phyloP scores from a whole-genome alignment of 352 stramenopile genomes.

The Phytophthora sansomeana region DNA sequence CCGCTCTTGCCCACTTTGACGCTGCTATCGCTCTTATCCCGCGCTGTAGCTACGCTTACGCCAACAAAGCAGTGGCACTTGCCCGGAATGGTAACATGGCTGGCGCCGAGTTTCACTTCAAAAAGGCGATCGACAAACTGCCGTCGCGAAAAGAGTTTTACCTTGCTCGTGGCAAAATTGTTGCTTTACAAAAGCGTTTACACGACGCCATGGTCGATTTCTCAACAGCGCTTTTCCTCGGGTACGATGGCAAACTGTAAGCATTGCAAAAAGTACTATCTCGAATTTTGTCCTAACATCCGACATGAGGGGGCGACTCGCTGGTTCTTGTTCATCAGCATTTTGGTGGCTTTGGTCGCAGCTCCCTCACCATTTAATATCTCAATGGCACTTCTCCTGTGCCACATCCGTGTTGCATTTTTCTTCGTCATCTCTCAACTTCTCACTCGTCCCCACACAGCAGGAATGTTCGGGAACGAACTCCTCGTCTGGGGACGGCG shows the following conservation, averaged over 20 bases:
- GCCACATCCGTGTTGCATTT: neutral
- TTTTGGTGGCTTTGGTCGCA: neutral
- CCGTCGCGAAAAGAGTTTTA: constrained; percentile 80
- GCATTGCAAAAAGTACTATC: neutral
- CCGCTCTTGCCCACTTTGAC: constrained; percentile 60
- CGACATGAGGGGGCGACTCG: neutral
- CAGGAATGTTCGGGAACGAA: constrained; percentile 24
- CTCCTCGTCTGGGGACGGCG: constrained; percentile 21
- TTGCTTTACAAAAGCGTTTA: constrained; percentile 75
- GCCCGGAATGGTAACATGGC: constrained; percentile 45
- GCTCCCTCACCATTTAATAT: neutral
- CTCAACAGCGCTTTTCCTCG: constrained; percentile 72
- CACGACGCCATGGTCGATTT: constrained; percentile 87
- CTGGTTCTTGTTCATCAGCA: neutral
- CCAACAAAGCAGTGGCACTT: constrained; percentile 72
- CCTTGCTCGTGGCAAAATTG: constrained; percentile 67
- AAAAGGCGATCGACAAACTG: constrained; percentile 72
- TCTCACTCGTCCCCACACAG: constrained; percentile 1
- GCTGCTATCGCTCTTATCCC: constrained; percentile 56
- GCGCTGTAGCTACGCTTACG: constrained; percentile 69
- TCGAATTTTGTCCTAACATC: constrained; percentile 14
- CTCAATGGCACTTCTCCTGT: neutral
- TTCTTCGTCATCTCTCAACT: neutral
- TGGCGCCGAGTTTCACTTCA: constrained; percentile 60
- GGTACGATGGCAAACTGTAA: constrained; percentile 80